Evolutionary conservation across 805 yeast species (phyloP).

Genomic region (Sungouiozyma ichnusensis): DNA sequence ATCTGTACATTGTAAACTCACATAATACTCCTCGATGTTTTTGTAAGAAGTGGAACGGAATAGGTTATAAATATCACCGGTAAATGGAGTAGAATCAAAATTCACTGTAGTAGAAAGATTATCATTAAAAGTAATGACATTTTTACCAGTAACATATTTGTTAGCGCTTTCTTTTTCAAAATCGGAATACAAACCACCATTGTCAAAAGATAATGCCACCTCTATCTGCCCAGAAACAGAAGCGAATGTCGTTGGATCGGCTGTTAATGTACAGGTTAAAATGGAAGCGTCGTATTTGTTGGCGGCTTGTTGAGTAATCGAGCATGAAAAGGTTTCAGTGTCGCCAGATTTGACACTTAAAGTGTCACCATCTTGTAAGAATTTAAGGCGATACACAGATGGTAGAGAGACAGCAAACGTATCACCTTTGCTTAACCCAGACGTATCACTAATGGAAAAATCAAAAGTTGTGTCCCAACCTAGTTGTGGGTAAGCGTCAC

Average conservation of each 20-base stretch:
- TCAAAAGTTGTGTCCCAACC: constrained; percentile 29
- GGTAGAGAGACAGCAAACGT: constrained; percentile 22
- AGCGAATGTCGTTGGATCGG: constrained; percentile 10
- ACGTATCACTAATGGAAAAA: constrained; percentile 15
- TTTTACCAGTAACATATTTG: constrained; percentile 21
- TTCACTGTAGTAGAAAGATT: constrained; percentile 19
- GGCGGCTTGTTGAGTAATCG: constrained; percentile 29
- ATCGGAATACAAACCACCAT: constrained; percentile 26
- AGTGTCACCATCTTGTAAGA: constrained; percentile 14
- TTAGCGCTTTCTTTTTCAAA: constrained; percentile 27
- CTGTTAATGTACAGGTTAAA: constrained; percentile 22
- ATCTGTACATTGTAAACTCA: constrained; percentile 27
- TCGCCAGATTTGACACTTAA: constrained; percentile 15
- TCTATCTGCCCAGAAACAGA: constrained; percentile 23
- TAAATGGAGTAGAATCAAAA: constrained; percentile 16
- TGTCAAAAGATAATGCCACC: constrained; percentile 25
- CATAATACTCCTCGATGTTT: constrained; percentile 25
- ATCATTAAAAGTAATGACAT: constrained; percentile 19
- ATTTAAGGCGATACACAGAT: constrained; percentile 28
- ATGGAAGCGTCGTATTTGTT: constrained; percentile 22
- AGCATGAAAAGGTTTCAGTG: constrained; percentile 24
- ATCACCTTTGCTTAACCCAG: constrained; percentile 17
- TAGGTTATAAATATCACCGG: constrained; percentile 13
- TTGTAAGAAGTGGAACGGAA: constrained; percentile 28
- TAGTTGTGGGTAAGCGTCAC: constrained; percentile 17